phyloP scores from a whole-genome alignment of 768 basidiomycete genomes.

The Suillus fuscotomentosus region DNA sequence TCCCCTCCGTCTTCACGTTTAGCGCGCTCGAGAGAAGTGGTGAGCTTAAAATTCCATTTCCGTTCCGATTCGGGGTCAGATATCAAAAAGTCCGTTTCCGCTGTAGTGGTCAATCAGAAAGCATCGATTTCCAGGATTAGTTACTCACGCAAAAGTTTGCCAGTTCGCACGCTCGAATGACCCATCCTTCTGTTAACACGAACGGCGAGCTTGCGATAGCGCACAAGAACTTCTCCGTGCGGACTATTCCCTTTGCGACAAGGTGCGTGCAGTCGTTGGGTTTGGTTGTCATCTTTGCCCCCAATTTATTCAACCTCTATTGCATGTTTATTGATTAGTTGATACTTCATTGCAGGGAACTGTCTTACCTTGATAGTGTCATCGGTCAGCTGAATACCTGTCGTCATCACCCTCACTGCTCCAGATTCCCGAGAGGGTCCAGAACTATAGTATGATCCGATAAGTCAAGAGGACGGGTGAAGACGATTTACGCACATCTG shows the following conservation, averaged over 20 bases:
- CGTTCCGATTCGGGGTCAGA: conserved; percentile 61
- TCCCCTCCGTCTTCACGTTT: conserved; percentile 40
- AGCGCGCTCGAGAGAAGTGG: conserved; percentile 59
- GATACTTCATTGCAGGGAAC: not conserved
- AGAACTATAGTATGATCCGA: not conserved
- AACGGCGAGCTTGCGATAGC: conserved; percentile 63
- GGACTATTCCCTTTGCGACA: conserved; percentile 61
- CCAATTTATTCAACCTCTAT: conserved; percentile 63
- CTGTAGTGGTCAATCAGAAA: conserved; percentile 35
- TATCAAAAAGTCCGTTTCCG: conserved; percentile 59
- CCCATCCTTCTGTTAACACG: conserved; percentile 71
- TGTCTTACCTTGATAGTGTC: conserved; percentile 56
- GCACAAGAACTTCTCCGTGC: conserved; percentile 88
- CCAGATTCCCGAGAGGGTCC: conserved; percentile 11
- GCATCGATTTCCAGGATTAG: not conserved
- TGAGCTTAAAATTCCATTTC: conserved; percentile 65
- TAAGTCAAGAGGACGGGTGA: not conserved
- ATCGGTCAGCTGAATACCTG: conserved; percentile 58
- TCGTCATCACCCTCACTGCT: conserved; percentile 60
- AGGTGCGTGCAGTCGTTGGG: conserved; percentile 78
- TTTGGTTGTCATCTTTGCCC: conserved; percentile 60
- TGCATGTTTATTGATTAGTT: not conserved
- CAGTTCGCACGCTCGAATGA: conserved; percentile 53
- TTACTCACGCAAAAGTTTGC: conserved; percentile 61
- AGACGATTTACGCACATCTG: conserved; percentile 4